Conservation (phyloP, 2,329 filamentous ascomycete species). For the Fusarium sp. region DNA sequence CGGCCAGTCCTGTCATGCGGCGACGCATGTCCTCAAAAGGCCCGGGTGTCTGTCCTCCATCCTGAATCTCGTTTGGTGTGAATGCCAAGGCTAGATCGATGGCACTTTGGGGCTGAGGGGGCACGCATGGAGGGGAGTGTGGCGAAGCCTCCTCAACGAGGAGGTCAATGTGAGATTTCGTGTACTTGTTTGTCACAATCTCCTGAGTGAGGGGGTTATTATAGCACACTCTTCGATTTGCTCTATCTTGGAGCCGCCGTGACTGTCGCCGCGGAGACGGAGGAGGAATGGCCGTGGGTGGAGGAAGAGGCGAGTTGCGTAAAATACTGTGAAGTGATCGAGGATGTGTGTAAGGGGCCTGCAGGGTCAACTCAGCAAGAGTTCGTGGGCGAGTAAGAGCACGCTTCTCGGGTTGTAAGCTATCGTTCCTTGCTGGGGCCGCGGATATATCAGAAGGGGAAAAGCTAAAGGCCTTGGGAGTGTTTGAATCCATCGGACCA, state of each 20-base stretch:
- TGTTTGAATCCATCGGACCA: conserved; percentile 57
- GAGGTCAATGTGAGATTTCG: conserved; percentile 71
- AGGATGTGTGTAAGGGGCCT: conserved; percentile 68
- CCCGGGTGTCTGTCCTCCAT: conserved; percentile 70
- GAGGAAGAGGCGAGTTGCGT: conserved; percentile 72
- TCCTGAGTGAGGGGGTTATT: conserved; percentile 71
- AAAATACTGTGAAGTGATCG: conserved; percentile 71
- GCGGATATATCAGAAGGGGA: conserved; percentile 48
- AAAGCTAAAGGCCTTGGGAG: conserved; percentile 59
- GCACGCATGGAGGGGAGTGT: conserved; percentile 50
- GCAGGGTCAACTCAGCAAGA: conserved; percentile 33
- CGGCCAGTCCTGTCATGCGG: conserved; percentile 61
- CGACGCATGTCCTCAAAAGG: conserved; percentile 72
- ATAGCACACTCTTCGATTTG: conserved; percentile 68
- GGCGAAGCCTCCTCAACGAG: conserved; percentile 67
- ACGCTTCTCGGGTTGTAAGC: conserved; percentile 29
- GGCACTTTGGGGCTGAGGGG: conserved; percentile 51
- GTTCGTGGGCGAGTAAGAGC: conserved; percentile 23
- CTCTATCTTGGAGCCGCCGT: conserved; percentile 63
- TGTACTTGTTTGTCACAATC: conserved; percentile 71
- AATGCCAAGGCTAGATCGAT: conserved; percentile 64
- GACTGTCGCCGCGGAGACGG: conserved; percentile 65
- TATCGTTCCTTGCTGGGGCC: conserved; percentile 1
- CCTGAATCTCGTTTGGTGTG: conserved; percentile 64
- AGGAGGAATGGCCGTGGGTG: conserved; percentile 60